Percentiles rank a stretch among this genome's conserved stretches.
phyloP scores from a whole-genome alignment of 148 eudicot genomes.

The Camellia sinensis region DNA sequence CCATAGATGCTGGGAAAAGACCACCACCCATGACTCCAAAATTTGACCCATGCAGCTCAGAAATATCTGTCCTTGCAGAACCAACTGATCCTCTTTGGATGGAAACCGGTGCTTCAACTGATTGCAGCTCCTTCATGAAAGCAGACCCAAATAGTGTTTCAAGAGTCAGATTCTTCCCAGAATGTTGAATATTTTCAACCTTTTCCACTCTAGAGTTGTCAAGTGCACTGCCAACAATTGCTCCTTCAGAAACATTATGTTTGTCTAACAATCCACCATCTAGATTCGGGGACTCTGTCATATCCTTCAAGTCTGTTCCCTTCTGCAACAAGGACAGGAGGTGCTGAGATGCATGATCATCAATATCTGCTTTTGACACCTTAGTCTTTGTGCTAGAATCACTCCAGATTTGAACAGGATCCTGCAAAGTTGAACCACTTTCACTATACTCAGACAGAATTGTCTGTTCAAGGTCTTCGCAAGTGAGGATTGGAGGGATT shows the following conservation, averaged over 20 bases:
- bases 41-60: slow-evolving; percentile 26
- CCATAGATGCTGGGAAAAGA: slow-evolving; percentile 18
- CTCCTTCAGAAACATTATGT: slow-evolving; percentile 21
- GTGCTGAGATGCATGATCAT: slow-evolving; percentile 66
- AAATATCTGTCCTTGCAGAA: slow-evolving; percentile 36
- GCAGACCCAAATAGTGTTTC: slow-evolving; percentile 86
- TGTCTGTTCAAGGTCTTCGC: slow-evolving; percentile 95
- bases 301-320: slow-evolving; percentile 37
- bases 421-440: slow-evolving; percentile 32
- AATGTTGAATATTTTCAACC: slow-evolving; percentile 24
- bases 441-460: slow-evolving; percentile 65
- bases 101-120: slow-evolving; percentile 70
- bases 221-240: slow-evolving; percentile 17
- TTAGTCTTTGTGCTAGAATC: slow-evolving; percentile 28
- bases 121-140: slow-evolving; percentile 89
- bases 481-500: slow-evolving; percentile 70
- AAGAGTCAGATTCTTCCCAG: slow-evolving; percentile 57
- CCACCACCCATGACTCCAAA: slow-evolving; percentile 25
- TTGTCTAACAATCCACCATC: slow-evolving; percentile 33
- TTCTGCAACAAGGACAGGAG: slow-evolving; percentile 79
- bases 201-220: slow-evolving; percentile 33
- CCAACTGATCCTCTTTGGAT: slow-evolving; percentile 49
- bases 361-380: slow-evolving; percentile 35
- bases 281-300: slow-evolving; percentile 11
- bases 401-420: slow-evolving; percentile 25